Evolutionary conservation across 2,329 filamentous ascomycete species (phyloP).

Genomic region (Fusarium sulawesiense): DNA sequence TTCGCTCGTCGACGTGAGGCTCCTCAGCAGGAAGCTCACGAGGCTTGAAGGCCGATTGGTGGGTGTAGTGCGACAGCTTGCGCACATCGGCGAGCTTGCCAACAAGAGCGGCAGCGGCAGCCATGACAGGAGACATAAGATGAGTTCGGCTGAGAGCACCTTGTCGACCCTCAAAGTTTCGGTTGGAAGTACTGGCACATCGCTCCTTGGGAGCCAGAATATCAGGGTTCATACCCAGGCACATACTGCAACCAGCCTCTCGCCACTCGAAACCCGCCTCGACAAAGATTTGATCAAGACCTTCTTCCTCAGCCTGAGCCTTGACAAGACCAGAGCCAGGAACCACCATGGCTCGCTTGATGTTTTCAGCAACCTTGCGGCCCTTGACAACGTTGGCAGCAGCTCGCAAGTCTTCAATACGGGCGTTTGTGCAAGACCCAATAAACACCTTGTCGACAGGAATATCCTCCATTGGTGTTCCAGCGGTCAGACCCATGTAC

Average conservation of each 20-base stretch:
- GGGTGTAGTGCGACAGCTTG: constrained; percentile 73
- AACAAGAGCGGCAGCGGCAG: constrained; percentile 87
- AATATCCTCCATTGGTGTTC: constrained; percentile 93
- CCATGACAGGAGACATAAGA: constrained; percentile 97
- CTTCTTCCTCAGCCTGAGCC: constrained; percentile 88
- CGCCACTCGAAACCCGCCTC: constrained; percentile 98
- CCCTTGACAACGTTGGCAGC: constrained; percentile 89
- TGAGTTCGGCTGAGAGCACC: constrained; percentile 92
- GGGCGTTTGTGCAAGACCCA: constrained; percentile 95
- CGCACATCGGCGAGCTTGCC: constrained; percentile 94
- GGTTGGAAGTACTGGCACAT: constrained; percentile 95
- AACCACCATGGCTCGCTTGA: constrained; percentile 96
- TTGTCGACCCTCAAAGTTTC: constrained; percentile 97
- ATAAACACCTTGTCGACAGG: constrained; percentile 96
- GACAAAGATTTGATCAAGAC: constrained; percentile 89
- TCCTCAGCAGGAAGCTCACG: constrained; percentile 56
- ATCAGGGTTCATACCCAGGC: constrained; percentile 98
- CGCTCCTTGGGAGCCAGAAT: constrained; percentile 92
- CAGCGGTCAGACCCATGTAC: constrained; percentile 93
- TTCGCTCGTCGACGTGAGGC: constrained; percentile 64
- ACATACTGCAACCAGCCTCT: constrained; percentile 99
- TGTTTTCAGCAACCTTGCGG: constrained; percentile 84
- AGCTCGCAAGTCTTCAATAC: constrained; percentile 93
- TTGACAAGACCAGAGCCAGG: constrained; percentile 96
- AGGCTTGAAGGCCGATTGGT: constrained; percentile 70